A percentile compares a stretch with the other conserved stretches of the same genome.
Conservation (phyloP, 768 basidiomycete species). For the Boletus patriciae region DNA sequence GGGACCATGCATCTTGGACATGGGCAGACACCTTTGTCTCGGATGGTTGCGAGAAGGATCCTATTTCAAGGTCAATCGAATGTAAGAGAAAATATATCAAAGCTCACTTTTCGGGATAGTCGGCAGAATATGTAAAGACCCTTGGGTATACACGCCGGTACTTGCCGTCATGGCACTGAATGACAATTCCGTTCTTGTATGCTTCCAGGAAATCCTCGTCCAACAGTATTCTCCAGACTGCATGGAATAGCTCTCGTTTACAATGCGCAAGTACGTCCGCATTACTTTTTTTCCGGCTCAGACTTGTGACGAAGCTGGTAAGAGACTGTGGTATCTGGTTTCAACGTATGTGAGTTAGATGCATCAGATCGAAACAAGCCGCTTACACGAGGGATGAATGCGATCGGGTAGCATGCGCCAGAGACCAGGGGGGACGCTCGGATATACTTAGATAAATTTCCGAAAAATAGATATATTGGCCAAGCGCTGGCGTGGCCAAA, state of each 20-base stretch:
- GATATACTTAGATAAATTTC: conserved; percentile 9
- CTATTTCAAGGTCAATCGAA: background rate
- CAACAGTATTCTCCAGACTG: background rate
- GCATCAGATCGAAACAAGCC: background rate
- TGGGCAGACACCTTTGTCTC: background rate
- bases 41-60: background rate
- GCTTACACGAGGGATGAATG: conserved; percentile 2
- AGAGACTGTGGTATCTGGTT: background rate
- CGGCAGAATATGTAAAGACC: conserved; percentile 3
- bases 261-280: background rate
- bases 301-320: background rate
- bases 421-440: background rate
- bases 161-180: conserved; percentile 1
- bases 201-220: background rate
- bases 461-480: background rate
- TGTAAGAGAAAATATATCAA: background rate
- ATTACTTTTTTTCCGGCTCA: background rate
- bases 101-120: conserved; percentile 6
- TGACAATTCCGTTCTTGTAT: background rate
- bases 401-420: background rate
- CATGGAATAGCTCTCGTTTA: conserved; percentile 7
- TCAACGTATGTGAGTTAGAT: background rate
- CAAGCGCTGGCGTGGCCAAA: conserved; percentile 15
- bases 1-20: background rate
- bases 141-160: background rate